phyloP scores from a whole-genome alignment of 2,329 filamentous ascomycete genomes.

The Trichoderma endophyticum region DNA sequence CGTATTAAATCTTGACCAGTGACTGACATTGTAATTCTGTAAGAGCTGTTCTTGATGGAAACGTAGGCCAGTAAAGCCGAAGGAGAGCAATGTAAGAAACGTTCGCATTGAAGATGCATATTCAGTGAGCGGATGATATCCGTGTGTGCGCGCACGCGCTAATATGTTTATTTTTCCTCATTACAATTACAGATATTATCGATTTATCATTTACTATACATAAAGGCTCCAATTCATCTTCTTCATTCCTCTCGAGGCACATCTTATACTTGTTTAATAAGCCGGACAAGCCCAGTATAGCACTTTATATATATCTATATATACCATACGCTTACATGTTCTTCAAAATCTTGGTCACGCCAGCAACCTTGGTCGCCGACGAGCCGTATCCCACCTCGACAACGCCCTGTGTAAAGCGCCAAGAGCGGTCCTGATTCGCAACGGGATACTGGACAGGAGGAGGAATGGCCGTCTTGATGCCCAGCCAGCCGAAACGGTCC shows the following conservation, averaged over 20 bases:
- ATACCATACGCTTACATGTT: constrained; percentile 35
- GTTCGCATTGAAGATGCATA: not conserved
- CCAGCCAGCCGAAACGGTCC: constrained; percentile 63
- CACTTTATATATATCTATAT: not conserved
- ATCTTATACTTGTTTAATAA: not conserved
- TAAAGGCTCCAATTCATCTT: not conserved
- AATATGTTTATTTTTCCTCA: not conserved
- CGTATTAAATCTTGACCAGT: not conserved
- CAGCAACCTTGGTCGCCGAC: constrained; percentile 37
- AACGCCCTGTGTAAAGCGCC: constrained; percentile 60
- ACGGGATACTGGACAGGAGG: constrained; percentile 80
- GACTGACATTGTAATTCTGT: not conserved
- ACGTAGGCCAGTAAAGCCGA: not conserved
- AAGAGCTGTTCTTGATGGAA: not conserved
- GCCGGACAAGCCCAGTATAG: not conserved
- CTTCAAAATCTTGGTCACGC: constrained; percentile 41
- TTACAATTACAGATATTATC: not conserved
- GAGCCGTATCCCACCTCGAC: constrained; percentile 59
- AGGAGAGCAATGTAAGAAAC: not conserved
- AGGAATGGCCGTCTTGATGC: constrained; percentile 74
- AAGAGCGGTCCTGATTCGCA: constrained; percentile 58
- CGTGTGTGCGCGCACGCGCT: not conserved
- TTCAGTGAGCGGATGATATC: not conserved
- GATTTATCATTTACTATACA: not conserved
- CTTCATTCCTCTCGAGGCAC: not conserved